Base-by-base conservation (phyloP, 306 rosid genomes). In the Glycine tomentella region DNA sequence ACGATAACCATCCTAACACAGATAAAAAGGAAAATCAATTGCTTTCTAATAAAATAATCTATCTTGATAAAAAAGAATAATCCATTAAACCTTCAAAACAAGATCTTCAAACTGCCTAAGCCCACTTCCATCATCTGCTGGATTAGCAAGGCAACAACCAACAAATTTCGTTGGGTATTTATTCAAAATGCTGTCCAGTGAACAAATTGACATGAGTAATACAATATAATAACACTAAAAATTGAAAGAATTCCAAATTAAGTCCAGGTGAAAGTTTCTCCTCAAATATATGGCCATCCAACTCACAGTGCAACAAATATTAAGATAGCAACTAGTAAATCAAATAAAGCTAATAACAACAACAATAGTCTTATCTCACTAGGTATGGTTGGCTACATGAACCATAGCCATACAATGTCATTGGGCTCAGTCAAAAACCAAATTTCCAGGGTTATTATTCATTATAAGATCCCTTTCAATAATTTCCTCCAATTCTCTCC, bases 141-240 rank as follows among this genome's bases (percentile, higher is more conserved):
- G 98, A 84, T 92, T 90, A 65, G 97, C 98, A 48, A 94, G 98
- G 89, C 98, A 94, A 70, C 97, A 92, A 31, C 98, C 98, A 63
- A 90, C 56, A 72, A 94, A 94, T 87, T 94, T 91, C 87, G 92
- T 64, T 0, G 98, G 97, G 75, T 91, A 81, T 88, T 82, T 94
- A 83, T 89, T 85, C 86, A 94, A 76, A 72, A 90, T 94, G 84
- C 98, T 94, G 93, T 74, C 76, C 69, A 74, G 81, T 31, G 45
- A 79, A 59, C 72, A 80, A 59, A 48, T 16, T 81, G 50, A 82
- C 69, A 85, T 31, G 65, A 59, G 70, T 12, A 20, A 56, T 51
- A 42, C n/a, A 8, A 40, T 25, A 14, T 15, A 62, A 59, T 33
- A 66, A 81, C 69, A 6, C 65, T 33, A 9, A 15, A 12, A 15